Evolutionary conservation across 306 rosid genomes (phyloP), one percentile per base, ranked within the genome.

Genomic region (Cicer cuneatum): DNA sequence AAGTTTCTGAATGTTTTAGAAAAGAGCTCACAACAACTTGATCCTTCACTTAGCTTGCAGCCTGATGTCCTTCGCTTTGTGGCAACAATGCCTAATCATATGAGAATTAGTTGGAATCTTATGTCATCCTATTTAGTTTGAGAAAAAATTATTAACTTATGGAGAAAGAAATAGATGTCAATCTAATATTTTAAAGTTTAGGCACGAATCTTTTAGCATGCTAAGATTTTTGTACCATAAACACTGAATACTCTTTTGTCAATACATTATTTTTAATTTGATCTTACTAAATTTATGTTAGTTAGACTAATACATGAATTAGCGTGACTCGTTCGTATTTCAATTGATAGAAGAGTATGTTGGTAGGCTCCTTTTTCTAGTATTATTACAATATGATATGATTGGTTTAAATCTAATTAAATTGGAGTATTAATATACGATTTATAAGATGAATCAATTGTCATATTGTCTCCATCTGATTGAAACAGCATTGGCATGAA

Each of bases 31-130:
- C 74, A 68, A 45, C 72, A 75, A 80, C 65, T 48, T 51, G 83
- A 71, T 54, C 75, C 83, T 33, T 83, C 78, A 63, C 80, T 64
- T 42, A 56, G 70, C 58, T 46, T 29, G 5, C 81, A 88, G 66
- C 90, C 85, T 2, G 96, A 94, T 87, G 78, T 94, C 78, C 91
- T 88, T 59, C 87, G 96, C 54, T 91, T 91, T 72, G 93, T 91
- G n/a, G 93, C 93, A 19, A 69, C 89, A 49, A 94, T 94, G 97
- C 98, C 98, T 7, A 83, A 87, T 24, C 98, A 91, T 69, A 94
- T 91, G 98, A 94, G 88, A 84, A 86, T 91, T 66, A 94, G 98
- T 79, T 94, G 98, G 98, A 94, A 94, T 86, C 86, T 94, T 47
- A 94, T 94, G 97, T 94, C 97, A 18, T 94, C 98, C 0, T 94